phyloP scores from a whole-genome alignment of 352 stramenopile species.

The Pythium periplocum region DNA sequence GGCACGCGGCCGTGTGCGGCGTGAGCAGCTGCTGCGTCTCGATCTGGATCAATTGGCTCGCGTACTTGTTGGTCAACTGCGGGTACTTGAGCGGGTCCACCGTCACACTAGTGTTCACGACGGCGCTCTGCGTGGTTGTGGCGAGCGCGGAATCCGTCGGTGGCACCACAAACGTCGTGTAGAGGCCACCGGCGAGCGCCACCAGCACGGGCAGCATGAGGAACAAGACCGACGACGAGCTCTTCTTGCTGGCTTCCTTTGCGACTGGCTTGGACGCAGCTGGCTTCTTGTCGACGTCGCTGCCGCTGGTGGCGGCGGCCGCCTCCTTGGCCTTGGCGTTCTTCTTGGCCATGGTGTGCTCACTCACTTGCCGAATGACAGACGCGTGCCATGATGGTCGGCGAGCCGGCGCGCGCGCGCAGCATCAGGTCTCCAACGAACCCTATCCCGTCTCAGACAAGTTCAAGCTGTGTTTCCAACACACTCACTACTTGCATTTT shows the following conservation, averaged over 20 bases:
- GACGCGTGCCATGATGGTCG: too few relatives aligned
- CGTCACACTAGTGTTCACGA: too few relatives aligned
- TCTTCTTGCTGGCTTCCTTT: slow-evolving; percentile 1
- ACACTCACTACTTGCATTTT: too few relatives aligned
- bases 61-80: slow-evolving; percentile 42
- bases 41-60: slow-evolving; percentile 47
- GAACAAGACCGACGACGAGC: slow-evolving; percentile 19
- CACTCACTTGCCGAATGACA: too few relatives aligned
- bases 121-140: too few relatives aligned
- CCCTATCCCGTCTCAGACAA: too few relatives aligned
- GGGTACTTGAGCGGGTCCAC: slow-evolving; percentile 13
- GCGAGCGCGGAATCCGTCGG: not conserved
- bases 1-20: slow-evolving; percentile 14
- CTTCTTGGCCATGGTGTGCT: slow-evolving; percentile 12
- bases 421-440: too few relatives aligned
- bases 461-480: too few relatives aligned
- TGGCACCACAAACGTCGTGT: slow-evolving; percentile 12
- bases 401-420: too few relatives aligned
- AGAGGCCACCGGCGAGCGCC: slow-evolving; percentile 26
- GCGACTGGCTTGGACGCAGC: slow-evolving; percentile 5
- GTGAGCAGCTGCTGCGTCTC: slow-evolving; percentile 34
- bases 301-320: not conserved
- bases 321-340: slow-evolving; percentile 5
- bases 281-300: not conserved
- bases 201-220: slow-evolving; percentile 26